Evolutionary conservation across 1,284 basidiomycete species (phyloP).

Genomic region (Trichosporon sp.): DNA sequence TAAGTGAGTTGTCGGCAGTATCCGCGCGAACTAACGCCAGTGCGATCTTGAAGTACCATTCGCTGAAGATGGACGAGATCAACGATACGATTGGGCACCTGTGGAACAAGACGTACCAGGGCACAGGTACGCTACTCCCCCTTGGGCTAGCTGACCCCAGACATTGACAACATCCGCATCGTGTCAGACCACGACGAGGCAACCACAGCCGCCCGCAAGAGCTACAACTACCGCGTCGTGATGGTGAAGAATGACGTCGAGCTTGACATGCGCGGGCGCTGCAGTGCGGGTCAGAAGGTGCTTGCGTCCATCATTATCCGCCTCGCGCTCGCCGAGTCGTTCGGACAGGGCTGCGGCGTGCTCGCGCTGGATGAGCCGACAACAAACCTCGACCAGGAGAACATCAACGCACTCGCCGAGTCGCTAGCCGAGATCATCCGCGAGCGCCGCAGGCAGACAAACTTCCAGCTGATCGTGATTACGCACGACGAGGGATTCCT

Average conservation of each 20-base stretch:
- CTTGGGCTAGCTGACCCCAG: slow-evolving; percentile 48
- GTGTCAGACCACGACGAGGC: slow-evolving; percentile 83
- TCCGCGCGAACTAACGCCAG: slow-evolving; percentile 48
- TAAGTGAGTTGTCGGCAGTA: slow-evolving; percentile 56
- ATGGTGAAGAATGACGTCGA: slow-evolving; percentile 99
- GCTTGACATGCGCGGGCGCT: slow-evolving; percentile 99
- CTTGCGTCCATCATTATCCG: slow-evolving; percentile 98
- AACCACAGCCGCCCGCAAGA: slow-evolving; percentile 64
- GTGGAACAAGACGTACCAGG: slow-evolving; percentile 99
- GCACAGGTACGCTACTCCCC: slow-evolving; percentile 63
- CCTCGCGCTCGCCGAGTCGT: slow-evolving; percentile 94
- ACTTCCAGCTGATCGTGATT: slow-evolving; percentile 97
- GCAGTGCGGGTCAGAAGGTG: slow-evolving; percentile 98
- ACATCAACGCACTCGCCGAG: slow-evolving; percentile 87
- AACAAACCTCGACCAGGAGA: slow-evolving; percentile 93
- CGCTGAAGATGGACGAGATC: slow-evolving; percentile 99
- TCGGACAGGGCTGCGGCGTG: slow-evolving; percentile 95
- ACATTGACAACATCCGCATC: slow-evolving; percentile 97
- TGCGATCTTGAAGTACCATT: slow-evolving; percentile 96
- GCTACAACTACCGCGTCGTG: slow-evolving; percentile 98
- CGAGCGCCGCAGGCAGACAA: slow-evolving; percentile 76
- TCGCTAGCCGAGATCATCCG: slow-evolving; percentile 92
- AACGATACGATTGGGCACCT: slow-evolving; percentile 93
- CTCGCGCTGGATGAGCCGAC: slow-evolving; percentile 97
- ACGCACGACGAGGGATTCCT: slow-evolving; percentile 75